Conservation (phyloP, 768 basidiomycete genomes). For the Atractiella rhizophila region DNA sequence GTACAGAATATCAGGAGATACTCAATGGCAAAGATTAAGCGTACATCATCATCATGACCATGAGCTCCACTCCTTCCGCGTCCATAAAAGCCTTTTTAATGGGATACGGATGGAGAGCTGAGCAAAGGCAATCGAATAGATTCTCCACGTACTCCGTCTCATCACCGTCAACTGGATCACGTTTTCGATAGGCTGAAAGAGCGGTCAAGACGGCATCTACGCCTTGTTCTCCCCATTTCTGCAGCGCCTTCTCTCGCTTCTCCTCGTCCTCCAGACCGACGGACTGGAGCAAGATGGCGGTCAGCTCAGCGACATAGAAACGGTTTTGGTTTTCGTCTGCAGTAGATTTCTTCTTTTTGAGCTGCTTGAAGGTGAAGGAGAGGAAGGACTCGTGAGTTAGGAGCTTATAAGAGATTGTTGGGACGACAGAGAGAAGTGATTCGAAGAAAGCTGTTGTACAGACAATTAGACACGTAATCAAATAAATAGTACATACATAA, state of each 20-base stretch:
- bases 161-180: conserved; percentile 52
- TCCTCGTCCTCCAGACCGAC: conserved; percentile 4
- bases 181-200: conserved; percentile 45
- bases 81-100: conserved; percentile 62
- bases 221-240: conserved; percentile 28
- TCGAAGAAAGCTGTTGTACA: conserved; percentile 51
- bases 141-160: conserved; percentile 98
- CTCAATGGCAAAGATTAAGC: conserved; percentile 14
- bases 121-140: conserved; percentile 69
- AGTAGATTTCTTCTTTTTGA: conserved; percentile 19
- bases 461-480: neutral
- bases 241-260: conserved; percentile 38
- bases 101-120: conserved; percentile 47
- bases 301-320: conserved; percentile 70
- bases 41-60: conserved; percentile 95
- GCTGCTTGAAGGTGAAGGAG: conserved; percentile 50
- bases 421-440: conserved; percentile 66
- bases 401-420: conserved; percentile 42
- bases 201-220: conserved; percentile 8
- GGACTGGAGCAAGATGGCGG: conserved; percentile 48
- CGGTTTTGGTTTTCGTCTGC: conserved; percentile 56
- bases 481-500: conserved; percentile 28
- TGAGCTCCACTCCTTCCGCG: conserved; percentile 80
- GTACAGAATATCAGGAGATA: conserved; percentile 1
- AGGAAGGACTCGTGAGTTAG: conserved; percentile 45